Base-by-base conservation (phyloP, 2,329 filamentous ascomycete genomes). In the Colletotrichum sansevieriae region DNA sequence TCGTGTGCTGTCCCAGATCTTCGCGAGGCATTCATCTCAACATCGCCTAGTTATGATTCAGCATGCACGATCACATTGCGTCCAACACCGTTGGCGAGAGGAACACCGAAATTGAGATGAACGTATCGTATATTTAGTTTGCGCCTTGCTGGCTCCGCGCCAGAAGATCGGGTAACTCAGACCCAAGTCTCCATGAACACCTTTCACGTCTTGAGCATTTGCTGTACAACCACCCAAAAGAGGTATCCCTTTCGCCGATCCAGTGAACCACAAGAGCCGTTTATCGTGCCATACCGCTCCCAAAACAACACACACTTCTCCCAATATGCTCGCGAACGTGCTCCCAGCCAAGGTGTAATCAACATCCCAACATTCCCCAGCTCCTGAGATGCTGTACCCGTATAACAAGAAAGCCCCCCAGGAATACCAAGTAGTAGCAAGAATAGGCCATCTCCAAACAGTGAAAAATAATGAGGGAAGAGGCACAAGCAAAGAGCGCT, bases 51-150 rank as follows among this genome's bases (percentile, higher is more conserved):
- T 58, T 44, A 13, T 46, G 7, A 33, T 10, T 57, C 58, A 52
- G 20, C 39, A 35, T 20, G 59, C 47, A 54, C 20, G n/a, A 35
- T 44, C 11, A 22, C 37, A 12, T 54, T 7, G 29, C 29, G 29
- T 29, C 9, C 29, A 29, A 8, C 29, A 9, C 8, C n/a, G 4
- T 7, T 4, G 13, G 15, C 11, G 29, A 46, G 9, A 2, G 35
- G 5, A 15, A 20, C 13, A 37, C 64, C 58, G 64, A 57, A 46
- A 15, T 69, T 67, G 43, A 67, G 66, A 66, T 69, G 56, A 69
- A 66, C 41, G 71, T 72, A 73, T 80, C 78, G 76, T 80, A 72
- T 80, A 79, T 80, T 80, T 62, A 62, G 61, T 66, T 54, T 77
- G 78, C 76, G 74, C 78, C 73, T 76, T 72, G 75, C 75, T 71